phyloP scores from a whole-genome alignment of 345 rosid species.

The Toxicodendron radicans region DNA sequence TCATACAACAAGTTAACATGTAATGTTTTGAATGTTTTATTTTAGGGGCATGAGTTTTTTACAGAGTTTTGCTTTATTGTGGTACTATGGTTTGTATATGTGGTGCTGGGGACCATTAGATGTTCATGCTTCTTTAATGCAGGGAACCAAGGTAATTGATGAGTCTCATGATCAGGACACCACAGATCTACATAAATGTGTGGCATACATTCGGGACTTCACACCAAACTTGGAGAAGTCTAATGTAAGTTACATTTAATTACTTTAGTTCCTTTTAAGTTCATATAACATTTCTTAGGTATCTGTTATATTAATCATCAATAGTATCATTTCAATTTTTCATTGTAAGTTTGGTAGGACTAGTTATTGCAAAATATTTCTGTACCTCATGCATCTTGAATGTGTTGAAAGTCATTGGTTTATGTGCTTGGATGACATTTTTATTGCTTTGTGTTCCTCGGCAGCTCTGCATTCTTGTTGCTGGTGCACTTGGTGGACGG shows the following conservation, averaged over 20 bases:
- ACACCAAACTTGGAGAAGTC: conserved; percentile 47
- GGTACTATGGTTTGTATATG: not conserved
- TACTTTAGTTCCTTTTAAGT: not conserved
- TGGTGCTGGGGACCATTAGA: conserved; percentile 11
- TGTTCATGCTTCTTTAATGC: conserved; percentile 22
- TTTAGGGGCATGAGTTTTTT: not conserved
- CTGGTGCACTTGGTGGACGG: conserved; percentile 96
- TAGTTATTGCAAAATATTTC: not conserved
- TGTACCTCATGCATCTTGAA: not conserved
- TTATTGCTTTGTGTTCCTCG: conserved; percentile 13
- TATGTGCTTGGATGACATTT: conserved; percentile 9
- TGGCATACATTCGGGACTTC: conserved; percentile 48
- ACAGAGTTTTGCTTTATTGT: not conserved
- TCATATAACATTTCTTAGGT: not conserved
- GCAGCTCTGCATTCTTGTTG: conserved; percentile 84
- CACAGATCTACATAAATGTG: conserved; percentile 90
- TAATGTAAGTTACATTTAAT: conserved; percentile 42
- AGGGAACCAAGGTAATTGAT: conserved; percentile 84
- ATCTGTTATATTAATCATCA: not conserved
- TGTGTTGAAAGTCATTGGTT: not conserved
- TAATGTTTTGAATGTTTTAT: not conserved
- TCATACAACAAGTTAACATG: not conserved
- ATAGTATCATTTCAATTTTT: not conserved
- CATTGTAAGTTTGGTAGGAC: not conserved
- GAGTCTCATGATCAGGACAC: conserved; percentile 94